phyloP scores from a whole-genome alignment of 129 eudicot species.

The Pittosporum tobira region DNA sequence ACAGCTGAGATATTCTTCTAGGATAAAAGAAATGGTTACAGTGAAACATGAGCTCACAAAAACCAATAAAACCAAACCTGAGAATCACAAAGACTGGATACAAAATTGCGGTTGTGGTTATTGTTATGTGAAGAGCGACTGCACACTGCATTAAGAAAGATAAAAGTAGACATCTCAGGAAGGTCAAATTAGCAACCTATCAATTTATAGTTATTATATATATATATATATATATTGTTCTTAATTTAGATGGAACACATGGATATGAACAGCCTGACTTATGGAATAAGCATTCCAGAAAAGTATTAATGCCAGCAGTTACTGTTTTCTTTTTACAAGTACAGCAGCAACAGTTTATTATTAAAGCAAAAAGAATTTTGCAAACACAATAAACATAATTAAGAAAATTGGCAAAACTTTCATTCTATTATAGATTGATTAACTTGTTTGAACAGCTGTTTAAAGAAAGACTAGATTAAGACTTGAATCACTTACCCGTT shows the following conservation, averaged over 20 bases:
- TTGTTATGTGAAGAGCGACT: constrained; percentile 49
- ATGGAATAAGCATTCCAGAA: background rate
- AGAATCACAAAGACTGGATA: constrained; percentile 79
- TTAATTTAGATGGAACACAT: no score
- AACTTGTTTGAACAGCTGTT: background rate
- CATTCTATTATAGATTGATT: background rate
- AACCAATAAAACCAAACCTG: constrained; percentile 34
- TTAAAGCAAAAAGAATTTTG: no score
- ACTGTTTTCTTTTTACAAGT: no score
- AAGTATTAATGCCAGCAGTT: no score
- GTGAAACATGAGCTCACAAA: background rate
- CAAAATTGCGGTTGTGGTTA: constrained; percentile 42
- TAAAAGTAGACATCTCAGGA: constrained; percentile 1
- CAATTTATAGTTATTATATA: background rate
- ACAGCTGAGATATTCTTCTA: no score
- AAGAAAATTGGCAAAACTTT: background rate
- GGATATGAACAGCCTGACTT: no score
- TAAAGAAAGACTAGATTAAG: background rate
- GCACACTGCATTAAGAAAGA: constrained; percentile 43
- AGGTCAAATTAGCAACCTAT: background rate
- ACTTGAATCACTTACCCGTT: constrained; percentile 44
- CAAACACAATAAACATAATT: no score
- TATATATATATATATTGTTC: no score
- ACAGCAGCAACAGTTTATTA: no score
- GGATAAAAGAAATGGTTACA: background rate